These are phyloP conservation scores for Globisporangium megalacanthum DNA, from an alignment of 352 stramenopile genomes.

Conservation along the genomic window DNA sequence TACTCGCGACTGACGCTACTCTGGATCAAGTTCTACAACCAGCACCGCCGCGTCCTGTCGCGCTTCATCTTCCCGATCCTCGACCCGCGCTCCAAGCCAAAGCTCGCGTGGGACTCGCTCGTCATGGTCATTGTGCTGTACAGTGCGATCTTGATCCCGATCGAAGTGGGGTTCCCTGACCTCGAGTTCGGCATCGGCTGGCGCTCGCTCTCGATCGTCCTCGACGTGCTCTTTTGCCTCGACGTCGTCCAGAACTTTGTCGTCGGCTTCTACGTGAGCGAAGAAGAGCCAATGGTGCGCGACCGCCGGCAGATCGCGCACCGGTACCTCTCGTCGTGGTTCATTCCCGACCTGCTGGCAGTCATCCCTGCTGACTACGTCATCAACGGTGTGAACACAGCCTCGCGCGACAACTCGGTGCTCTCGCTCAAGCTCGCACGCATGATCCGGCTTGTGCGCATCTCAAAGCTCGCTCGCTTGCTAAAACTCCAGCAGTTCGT, in stretches of 20 bases:
- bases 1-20: conserved; percentile 29
- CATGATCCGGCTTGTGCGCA: conserved; percentile 54
- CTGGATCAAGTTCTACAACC: conserved; percentile 34
- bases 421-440: conserved; percentile 61
- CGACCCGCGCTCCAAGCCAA: conserved; percentile 48
- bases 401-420: conserved; percentile 30
- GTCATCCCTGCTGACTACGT: conserved; percentile 53
- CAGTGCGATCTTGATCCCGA: conserved; percentile 58
- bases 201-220: conserved; percentile 21
- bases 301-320: conserved; percentile 38
- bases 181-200: conserved; percentile 29
- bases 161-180: conserved; percentile 70
- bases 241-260: conserved; percentile 73
- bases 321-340: conserved; percentile 56
- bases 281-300: conserved; percentile 56
- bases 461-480: conserved; percentile 64
- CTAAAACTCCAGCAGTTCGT: conserved; percentile 69
- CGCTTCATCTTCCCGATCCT: conserved; percentile 36
- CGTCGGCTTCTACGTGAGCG: conserved; percentile 52
- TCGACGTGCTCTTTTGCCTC: conserved; percentile 55
- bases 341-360: conserved; percentile 44
- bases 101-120: conserved; percentile 60
- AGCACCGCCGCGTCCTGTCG: conserved; percentile 22
- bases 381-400: conserved; percentile 13
- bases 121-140: conserved; percentile 75